Evolutionary conservation across 2,329 filamentous ascomycete genomes (phyloP).

Genomic region (Knufia fluminis): DNA sequence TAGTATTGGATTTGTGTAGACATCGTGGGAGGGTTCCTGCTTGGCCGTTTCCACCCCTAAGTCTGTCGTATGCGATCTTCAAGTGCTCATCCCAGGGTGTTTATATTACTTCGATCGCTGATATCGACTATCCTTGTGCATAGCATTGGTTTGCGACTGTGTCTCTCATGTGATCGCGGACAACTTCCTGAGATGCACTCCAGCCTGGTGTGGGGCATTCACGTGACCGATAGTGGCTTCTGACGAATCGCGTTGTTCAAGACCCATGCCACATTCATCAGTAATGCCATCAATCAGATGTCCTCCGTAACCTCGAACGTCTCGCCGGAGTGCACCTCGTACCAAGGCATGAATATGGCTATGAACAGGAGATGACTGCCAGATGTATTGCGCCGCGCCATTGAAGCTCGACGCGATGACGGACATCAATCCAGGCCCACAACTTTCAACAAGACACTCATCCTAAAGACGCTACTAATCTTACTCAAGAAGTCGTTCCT

Average conservation of each 20-base stretch:
- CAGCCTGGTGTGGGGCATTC: neutral
- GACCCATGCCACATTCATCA: neutral
- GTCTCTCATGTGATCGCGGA: no score
- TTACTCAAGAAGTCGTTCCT: neutral
- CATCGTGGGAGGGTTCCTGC: conserved; percentile 5
- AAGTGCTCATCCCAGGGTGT: neutral
- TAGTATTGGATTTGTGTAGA: conserved; percentile 9
- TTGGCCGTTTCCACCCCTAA: neutral
- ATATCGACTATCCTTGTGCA: no score
- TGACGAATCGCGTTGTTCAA: neutral
- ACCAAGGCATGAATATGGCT: neutral
- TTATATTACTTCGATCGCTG: no score
- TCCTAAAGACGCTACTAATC: neutral
- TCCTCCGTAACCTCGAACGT: no score
- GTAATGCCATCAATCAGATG: neutral
- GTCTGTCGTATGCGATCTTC: neutral
- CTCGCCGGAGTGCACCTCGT: no score
- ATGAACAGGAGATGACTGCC: neutral
- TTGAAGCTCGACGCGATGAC: neutral
- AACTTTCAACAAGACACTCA: neutral
- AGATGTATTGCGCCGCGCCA: neutral
- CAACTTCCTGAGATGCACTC: no score
- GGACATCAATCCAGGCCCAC: neutral
- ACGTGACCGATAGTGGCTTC: no score
- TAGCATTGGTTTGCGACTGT: no score